These are phyloP conservation scores for Elaphomyces granulatus DNA, from an alignment of 495 filamentous ascomycete genomes.

Conservation along the genomic window DNA sequence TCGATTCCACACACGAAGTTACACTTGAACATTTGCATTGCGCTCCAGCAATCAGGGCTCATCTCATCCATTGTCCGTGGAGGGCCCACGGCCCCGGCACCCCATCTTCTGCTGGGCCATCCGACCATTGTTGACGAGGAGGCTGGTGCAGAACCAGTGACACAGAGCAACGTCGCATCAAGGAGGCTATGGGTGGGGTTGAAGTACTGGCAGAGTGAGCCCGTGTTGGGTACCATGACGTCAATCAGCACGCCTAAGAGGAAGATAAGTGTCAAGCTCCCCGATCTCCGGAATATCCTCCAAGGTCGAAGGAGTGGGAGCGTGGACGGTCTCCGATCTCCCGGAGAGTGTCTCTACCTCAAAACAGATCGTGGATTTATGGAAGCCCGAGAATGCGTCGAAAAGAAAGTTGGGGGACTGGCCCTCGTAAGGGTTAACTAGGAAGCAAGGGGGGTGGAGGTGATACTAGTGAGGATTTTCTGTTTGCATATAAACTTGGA, in stretches of 20 bases:
- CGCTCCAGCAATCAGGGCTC: constrained; percentile 71
- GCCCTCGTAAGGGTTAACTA: constrained; percentile 56
- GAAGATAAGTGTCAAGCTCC: constrained; percentile 47
- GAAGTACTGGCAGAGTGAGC: constrained; percentile 84
- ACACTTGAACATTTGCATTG: constrained; percentile 59
- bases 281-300: constrained; percentile 45
- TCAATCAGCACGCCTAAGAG: constrained; percentile 68
- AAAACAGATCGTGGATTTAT: constrained; percentile 66
- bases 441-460: no score
- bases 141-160: constrained; percentile 41
- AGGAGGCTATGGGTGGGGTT: constrained; percentile 80
- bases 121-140: constrained; percentile 23
- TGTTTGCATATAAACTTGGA: no score
- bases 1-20: constrained; percentile 72
- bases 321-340: constrained; percentile 54
- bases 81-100: constrained; percentile 48
- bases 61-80: constrained; percentile 69
- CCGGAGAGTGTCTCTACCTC: constrained; percentile 77
- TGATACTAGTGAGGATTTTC: no score
- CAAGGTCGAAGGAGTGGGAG: constrained; percentile 48
- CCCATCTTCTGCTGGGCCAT: constrained; percentile 35
- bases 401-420: constrained; percentile 73
- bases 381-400: constrained; percentile 76
- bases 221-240: constrained; percentile 58
- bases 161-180: constrained; percentile 60